These are phyloP conservation scores for Microbotryomycetes sp. DNA, from an alignment of 1,284 basidiomycete species.

Conservation along the genomic window DNA sequence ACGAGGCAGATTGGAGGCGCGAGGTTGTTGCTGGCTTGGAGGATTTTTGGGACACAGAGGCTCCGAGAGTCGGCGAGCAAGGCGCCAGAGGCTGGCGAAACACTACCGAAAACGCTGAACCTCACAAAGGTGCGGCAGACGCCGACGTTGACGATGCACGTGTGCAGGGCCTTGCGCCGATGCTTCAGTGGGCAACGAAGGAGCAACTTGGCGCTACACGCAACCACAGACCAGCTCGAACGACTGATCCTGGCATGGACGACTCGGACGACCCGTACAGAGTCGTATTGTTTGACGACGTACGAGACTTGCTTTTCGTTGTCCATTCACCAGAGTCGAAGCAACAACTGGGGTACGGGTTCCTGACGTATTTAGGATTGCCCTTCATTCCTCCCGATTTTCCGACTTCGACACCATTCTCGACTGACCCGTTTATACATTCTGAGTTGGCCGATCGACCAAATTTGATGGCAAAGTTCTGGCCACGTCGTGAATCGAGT, in stretches of 20 bases:
- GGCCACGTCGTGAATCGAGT: conserved; percentile 17
- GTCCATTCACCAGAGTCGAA: conserved; percentile 53
- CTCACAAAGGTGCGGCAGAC: neutral
- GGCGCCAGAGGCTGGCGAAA: conserved; percentile 45
- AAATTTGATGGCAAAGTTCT: conserved; percentile 34
- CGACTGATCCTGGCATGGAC: conserved; percentile 48
- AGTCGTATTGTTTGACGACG: conserved; percentile 70
- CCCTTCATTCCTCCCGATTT: conserved; percentile 46
- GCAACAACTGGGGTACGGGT: conserved; percentile 62
- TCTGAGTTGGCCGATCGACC: conserved; percentile 33
- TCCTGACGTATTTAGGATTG: conserved; percentile 70
- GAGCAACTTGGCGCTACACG: conserved; percentile 53
- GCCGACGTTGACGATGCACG: neutral
- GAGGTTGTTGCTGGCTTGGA: conserved; percentile 43
- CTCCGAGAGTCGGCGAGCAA: conserved; percentile 47
- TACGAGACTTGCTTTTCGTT: conserved; percentile 61
- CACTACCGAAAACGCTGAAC: conserved; percentile 16
- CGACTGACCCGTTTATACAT: conserved; percentile 44
- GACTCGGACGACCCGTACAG: conserved; percentile 68
- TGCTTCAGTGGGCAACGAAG: conserved; percentile 55
- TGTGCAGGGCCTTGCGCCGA: neutral
- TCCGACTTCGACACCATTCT: conserved; percentile 41
- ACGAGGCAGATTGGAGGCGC: conserved; percentile 13
- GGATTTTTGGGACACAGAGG: conserved; percentile 49
- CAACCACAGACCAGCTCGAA: conserved; percentile 53